Evolutionary conservation across 345 rosid species (phyloP).

Genomic region (Euclidium syriacum): DNA sequence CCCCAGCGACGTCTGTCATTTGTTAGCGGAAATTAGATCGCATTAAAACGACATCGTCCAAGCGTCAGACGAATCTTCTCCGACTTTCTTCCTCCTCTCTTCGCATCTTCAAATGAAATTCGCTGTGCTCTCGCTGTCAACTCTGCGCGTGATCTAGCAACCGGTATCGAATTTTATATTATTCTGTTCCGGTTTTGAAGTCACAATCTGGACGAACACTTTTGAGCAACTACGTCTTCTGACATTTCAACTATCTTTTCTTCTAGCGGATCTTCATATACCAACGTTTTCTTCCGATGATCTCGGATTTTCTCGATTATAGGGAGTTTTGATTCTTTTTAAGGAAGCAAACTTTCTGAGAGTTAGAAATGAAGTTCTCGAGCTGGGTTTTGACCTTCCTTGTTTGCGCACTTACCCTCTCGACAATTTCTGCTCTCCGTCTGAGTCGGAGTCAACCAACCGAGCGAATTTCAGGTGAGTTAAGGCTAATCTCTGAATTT

Average conservation of each 20-base stretch:
- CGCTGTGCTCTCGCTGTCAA: conserved; percentile 38
- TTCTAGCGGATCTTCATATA: not conserved
- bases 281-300: not conserved
- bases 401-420: conserved; percentile 32
- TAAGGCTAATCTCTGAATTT: not conserved
- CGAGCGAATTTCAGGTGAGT: conserved; percentile 85
- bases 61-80: not conserved
- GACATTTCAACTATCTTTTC: conserved; percentile 34
- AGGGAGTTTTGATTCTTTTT: conserved; percentile 1
- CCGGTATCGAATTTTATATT: not conserved
- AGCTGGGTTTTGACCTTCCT: conserved; percentile 43
- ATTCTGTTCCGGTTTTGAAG: conserved; percentile 20
- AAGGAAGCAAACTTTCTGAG: not conserved
- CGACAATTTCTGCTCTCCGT: conserved; percentile 46
- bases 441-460: conserved; percentile 67
- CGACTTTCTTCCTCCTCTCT: not conserved
- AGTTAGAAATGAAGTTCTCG: conserved; percentile 44
- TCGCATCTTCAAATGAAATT: conserved; percentile 17
- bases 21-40: not conserved
- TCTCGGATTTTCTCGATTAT: conserved; percentile 5
- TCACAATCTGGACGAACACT: conserved; percentile 21
- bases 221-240: conserved; percentile 33
- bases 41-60: not conserved
- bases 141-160: conserved; percentile 17
- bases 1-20: conserved; percentile 1